A percentile compares a stretch with the other conserved stretches of the same genome.
Conservation (phyloP, 2,329 filamentous ascomycete species). For the Delphinella strobiligena region DNA sequence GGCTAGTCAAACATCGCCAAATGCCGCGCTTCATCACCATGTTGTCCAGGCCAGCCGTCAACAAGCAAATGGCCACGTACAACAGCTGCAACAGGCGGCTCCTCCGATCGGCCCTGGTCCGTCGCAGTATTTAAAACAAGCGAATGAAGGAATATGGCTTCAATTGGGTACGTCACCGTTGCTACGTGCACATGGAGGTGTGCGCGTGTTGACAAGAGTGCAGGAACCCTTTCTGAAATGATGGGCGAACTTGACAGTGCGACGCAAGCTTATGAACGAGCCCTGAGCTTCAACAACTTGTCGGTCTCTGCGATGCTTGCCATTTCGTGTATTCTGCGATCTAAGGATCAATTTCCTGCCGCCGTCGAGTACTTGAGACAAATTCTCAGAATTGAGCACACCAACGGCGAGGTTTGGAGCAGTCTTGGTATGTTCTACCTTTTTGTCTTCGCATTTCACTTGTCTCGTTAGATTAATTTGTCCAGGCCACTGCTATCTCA, state of each 20-base stretch:
- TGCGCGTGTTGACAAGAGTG: slow-evolving; percentile 7
- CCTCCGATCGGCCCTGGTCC: slow-evolving; percentile 45
- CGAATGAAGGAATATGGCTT: slow-evolving; percentile 86
- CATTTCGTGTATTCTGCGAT: slow-evolving; percentile 82
- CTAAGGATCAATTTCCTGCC: slow-evolving; percentile 85
- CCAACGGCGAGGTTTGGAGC: slow-evolving; percentile 93
- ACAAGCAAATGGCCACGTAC: slow-evolving; percentile 38
- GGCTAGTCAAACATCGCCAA: slow-evolving; percentile 57
- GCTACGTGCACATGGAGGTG: background rate
- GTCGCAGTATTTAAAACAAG: slow-evolving; percentile 55
- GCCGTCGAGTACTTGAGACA: slow-evolving; percentile 87
- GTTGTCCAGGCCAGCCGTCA: slow-evolving; percentile 52
- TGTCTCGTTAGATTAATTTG: slow-evolving; percentile 7
- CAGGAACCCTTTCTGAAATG: slow-evolving; percentile 76
- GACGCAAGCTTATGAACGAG: slow-evolving; percentile 81
- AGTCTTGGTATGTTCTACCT: slow-evolving; percentile 57
- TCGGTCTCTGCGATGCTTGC: slow-evolving; percentile 88
- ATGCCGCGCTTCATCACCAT: slow-evolving; percentile 59
- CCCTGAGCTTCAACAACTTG: slow-evolving; percentile 73
- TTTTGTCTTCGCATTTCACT: background rate
- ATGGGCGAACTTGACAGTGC: slow-evolving; percentile 83
- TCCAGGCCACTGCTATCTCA: slow-evolving; percentile 88
- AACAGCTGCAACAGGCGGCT: slow-evolving; percentile 31
- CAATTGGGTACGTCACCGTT: slow-evolving; percentile 65
- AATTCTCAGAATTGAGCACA: slow-evolving; percentile 77